Base-by-base conservation (phyloP, 805 yeast genomes). In the Kluyveromyces starmeri region DNA sequence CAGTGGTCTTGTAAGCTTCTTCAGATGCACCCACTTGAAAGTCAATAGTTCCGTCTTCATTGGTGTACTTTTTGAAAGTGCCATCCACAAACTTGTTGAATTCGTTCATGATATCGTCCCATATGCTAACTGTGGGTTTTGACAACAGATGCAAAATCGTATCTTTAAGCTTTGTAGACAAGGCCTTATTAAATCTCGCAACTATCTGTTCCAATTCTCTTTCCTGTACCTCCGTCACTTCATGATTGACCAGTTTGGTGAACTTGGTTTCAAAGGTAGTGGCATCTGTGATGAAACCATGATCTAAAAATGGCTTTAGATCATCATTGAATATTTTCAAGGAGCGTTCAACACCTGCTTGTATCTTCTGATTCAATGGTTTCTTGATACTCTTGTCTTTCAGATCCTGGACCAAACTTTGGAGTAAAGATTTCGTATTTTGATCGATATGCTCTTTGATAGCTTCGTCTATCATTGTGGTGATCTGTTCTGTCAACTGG, bases 11-110 rank as follows among this genome's bases (percentile, higher is more conserved):
- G 45, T 75, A 77, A 17, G 62, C 64, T 3, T 57, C 67, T 1
- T 45, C 53, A 2, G 62, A 31, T 2, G 76, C 64, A 0, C 92
- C 95, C 6, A 86, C 58, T 17, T 72, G 73, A 45, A 85, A 83
- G 48, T 84, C 86, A 44, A 59, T 68, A 4, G 31, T 37, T 4
- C 26, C 36, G 10, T 40, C 39, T 12, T 39, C 39, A 13, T 37
- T 35, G 19, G 40, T 40, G 39, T 51, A 67, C 29, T 54, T 64
- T 9, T 43, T 24, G 29, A 71, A 41, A 1, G 59, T 42, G 2
- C 39, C 39, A 2, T 48, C 43, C 13, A 67, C 43, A 0, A 64
- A 55, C 1, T 40, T 29, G 9, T 65, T 54, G 48, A 82, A 78
- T 12, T 55, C 59, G 2, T 42, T 51, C 32, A 71, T 46, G 4